Evolutionary conservation across 140 eudicot species (phyloP), one percentile per base, ranked within the genome.

Genomic region (Oenanthe javanica): DNA sequence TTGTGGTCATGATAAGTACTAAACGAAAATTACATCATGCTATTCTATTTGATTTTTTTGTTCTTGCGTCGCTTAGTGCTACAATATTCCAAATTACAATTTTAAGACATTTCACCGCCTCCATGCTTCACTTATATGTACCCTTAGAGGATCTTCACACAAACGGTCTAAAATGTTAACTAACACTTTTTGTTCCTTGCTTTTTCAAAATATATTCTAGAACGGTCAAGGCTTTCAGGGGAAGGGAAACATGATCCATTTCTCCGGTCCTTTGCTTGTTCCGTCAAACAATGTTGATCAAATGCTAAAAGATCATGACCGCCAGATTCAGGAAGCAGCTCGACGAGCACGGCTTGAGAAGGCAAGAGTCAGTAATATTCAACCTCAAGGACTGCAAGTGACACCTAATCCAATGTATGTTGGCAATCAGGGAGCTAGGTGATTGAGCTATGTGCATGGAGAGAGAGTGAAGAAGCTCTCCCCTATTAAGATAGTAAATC

Each of bases 251-350:
- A 91, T 85, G 80, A 88, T 91, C 51, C 93, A 91, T 61, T 91
- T 86, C 78, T 94, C 97, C 14, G 98, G 98, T 21, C 97, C 98
- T 2, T 23, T 94, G 77, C 83, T 85, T 66, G 88, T 70, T 6
- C 86, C 89, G 21, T 86, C 96, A 67, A 88, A 86, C 77, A 89
- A 94, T 75, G 87, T 94, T 61, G 98, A 94, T 66, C 91, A 92
- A 81, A 85, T 94, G 94, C 92, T 94, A 40, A 91, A 87, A 84
- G 97, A 94, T 51, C 98, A 90, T 52, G 98, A 94, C 38, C 97
- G 91, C 0, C 92, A 85, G 76, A 87, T 91, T 31, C 96, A 90
- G 79, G 97, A 92, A 85, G 97, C 90, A 48, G 90, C 91, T 77
- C 88, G 98, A 76, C 87, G 94, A 63, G 81, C 94, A 9, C 91